Evolutionary conservation across 345 rosid species (phyloP), one percentile per base, ranked within the genome.

Genomic region (Firmiana major): DNA sequence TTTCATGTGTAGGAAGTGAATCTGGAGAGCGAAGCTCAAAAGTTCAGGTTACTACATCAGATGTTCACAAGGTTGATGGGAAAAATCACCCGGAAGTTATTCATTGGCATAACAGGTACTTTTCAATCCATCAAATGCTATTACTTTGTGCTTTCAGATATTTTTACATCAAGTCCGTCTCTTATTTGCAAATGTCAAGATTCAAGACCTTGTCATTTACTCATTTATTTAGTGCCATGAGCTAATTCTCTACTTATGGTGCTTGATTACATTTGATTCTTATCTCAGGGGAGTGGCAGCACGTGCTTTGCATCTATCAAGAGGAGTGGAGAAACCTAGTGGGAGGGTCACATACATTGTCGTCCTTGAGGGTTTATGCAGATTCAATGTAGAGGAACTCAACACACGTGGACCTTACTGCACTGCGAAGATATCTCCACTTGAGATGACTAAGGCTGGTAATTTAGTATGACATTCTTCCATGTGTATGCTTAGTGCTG

Each of bases 321-420:
- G 99, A 85, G 99, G 98, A 64, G 99, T 96, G 84, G 99, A 96
- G 88, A 96, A 96, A 84, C 99, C 99, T 11, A 96, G 99, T 83
- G 99, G 99, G 80, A 92, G 98, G 85, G 97, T 96, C 71, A 96
- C 99, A 0, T 96, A 96, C 84, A 92, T 90, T 74, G 99, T 96
- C 74, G 97, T 96, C 63, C 99, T 96, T 57, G 99, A 96, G 89
- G 99, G 99, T 69, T 81, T 96, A 80, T 90, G 98, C 86, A 87
- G 99, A 78, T 96, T 96, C 86, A 93, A 86, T 73, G 97, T 96
- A 75, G 95, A 93, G 75, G 99, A 96, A 81, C 93, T 92, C 81
- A 92, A 92, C 74, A 93, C 92, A 73, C 88, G 95, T 83, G 99
- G 99, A 73, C 88, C 89, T 31, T 93, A 96, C 79, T 92, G 91